phyloP scores from a whole-genome alignment of 306 rosid genomes.

The Trifolium repens region DNA sequence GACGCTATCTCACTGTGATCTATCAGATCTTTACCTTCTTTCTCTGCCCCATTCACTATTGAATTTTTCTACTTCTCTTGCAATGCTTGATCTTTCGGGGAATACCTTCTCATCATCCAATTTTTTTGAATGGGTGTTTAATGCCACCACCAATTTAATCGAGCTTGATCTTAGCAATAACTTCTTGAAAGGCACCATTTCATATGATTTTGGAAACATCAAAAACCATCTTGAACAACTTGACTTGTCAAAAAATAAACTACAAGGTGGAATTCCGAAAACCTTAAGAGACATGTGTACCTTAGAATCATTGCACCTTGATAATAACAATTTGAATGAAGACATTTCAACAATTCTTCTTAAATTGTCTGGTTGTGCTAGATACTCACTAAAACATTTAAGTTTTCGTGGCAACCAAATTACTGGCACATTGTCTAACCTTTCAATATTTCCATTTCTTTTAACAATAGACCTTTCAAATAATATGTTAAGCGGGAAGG shows the following conservation, averaged over 20 bases:
- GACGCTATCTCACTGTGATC: neutral
- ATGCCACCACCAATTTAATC: slow-evolving; percentile 4
- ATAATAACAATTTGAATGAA: neutral
- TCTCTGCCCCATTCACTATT: neutral
- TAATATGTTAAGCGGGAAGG: slow-evolving; percentile 25
- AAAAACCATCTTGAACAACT: slow-evolving; percentile 5
- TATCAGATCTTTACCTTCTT: slow-evolving; percentile 22
- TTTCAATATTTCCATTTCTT: slow-evolving; percentile 18
- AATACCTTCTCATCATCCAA: slow-evolving; percentile 24
- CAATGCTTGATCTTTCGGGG: neutral
- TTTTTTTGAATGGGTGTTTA: slow-evolving; percentile 39
- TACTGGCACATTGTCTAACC: slow-evolving; percentile 13
- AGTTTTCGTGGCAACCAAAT: neutral
- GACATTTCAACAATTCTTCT: slow-evolving; percentile 17
- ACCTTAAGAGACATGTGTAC: slow-evolving; percentile 14
- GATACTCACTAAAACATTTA: slow-evolving; percentile 28
- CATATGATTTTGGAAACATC: slow-evolving; percentile 17
- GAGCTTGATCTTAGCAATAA: slow-evolving; percentile 18
- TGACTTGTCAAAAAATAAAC: neutral
- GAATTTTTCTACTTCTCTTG: slow-evolving; percentile 38
- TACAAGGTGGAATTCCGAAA: neutral
- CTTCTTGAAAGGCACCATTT: neutral
- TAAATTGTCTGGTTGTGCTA: slow-evolving; percentile 32
- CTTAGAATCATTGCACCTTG: neutral
- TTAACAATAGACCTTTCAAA: accelerated